phyloP scores from a whole-genome alignment of 768 basidiomycete genomes.

The Lentinula aciculospora region DNA sequence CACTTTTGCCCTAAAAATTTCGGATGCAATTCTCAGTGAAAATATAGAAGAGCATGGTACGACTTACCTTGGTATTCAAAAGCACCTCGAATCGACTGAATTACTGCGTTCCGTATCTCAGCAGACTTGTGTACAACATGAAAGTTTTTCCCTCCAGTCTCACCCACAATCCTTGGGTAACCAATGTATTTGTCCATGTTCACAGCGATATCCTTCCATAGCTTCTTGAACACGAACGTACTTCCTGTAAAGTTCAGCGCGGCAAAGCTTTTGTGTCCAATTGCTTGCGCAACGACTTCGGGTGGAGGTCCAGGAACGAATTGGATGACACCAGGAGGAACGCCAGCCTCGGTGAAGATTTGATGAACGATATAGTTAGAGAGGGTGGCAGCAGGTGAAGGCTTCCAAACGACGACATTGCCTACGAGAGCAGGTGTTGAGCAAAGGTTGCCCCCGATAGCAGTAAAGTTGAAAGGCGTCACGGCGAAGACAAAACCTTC shows the following conservation, averaged over 20 bases:
- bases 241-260: conserved; percentile 96
- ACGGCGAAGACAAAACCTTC: conserved; percentile 98
- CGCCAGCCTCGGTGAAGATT: conserved; percentile 89
- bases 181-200: conserved; percentile 85
- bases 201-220: conserved; percentile 92
- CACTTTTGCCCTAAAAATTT: conserved; percentile 85
- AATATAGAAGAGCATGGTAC: not conserved
- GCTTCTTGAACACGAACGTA: conserved; percentile 88
- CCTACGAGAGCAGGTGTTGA: conserved; percentile 91
- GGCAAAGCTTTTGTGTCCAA: conserved; percentile 74
- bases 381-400: conserved; percentile 92
- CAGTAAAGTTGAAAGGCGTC: conserved; percentile 98
- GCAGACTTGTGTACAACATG: conserved; percentile 88
- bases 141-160: conserved; percentile 99
- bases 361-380: conserved; percentile 91
- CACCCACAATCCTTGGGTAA: conserved; percentile 95
- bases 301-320: conserved; percentile 89
- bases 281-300: conserved; percentile 80
- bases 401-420: conserved; percentile 96
- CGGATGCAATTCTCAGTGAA: not conserved
- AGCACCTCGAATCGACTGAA: conserved; percentile 81
- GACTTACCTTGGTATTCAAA: conserved; percentile 90
- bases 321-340: conserved; percentile 93
- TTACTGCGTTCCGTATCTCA: conserved; percentile 83
- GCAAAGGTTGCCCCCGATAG: conserved; percentile 94